These are phyloP conservation scores for Apiospora hydei DNA, from an alignment of 2,329 filamentous ascomycete species.

Conservation along the genomic window DNA sequence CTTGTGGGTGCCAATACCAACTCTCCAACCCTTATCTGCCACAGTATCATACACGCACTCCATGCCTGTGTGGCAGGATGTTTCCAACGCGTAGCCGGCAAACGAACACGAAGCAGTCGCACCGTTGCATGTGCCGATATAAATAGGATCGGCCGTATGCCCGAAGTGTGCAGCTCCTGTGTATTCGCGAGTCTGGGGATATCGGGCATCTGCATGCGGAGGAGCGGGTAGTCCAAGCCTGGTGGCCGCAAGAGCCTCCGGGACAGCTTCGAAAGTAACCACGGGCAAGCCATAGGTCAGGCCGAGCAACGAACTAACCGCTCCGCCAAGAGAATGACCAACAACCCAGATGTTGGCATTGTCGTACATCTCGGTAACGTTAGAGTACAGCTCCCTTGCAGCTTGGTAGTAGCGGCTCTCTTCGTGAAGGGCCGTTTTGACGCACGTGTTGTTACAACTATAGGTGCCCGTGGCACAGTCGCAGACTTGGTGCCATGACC, in stretches of 20 bases:
- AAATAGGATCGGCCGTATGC: slow-evolving; percentile 94
- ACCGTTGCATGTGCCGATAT: slow-evolving; percentile 91
- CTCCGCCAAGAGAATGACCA: slow-evolving; percentile 91
- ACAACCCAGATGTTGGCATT: slow-evolving; percentile 85
- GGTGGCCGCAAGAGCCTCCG: slow-evolving; percentile 85
- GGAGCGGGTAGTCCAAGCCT: slow-evolving; percentile 87
- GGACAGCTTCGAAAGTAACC: slow-evolving; percentile 93
- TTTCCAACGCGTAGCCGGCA: slow-evolving; percentile 92
- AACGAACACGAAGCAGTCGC: slow-evolving; percentile 89
- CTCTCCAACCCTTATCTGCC: slow-evolving; percentile 87
- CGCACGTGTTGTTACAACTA: slow-evolving; percentile 91
- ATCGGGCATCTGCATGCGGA: slow-evolving; percentile 75
- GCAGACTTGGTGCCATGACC: slow-evolving; percentile 90
- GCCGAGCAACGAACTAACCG: slow-evolving; percentile 86
- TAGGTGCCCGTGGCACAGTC: slow-evolving; percentile 89
- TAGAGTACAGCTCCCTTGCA: slow-evolving; percentile 87
- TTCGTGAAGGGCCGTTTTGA: slow-evolving; percentile 74
- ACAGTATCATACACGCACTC: slow-evolving; percentile 95
- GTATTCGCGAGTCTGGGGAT: slow-evolving; percentile 73
- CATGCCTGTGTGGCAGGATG: slow-evolving; percentile 86
- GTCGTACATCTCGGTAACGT: slow-evolving; percentile 89
- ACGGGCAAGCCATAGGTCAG: slow-evolving; percentile 89
- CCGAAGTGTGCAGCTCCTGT: slow-evolving; percentile 91
- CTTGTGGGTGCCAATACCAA: slow-evolving; percentile 89
- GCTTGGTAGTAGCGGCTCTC: slow-evolving; percentile 94